These are phyloP conservation scores for Parmelia sp. DNA, from an alignment of 495 filamentous ascomycete genomes.

Conservation along the genomic window DNA sequence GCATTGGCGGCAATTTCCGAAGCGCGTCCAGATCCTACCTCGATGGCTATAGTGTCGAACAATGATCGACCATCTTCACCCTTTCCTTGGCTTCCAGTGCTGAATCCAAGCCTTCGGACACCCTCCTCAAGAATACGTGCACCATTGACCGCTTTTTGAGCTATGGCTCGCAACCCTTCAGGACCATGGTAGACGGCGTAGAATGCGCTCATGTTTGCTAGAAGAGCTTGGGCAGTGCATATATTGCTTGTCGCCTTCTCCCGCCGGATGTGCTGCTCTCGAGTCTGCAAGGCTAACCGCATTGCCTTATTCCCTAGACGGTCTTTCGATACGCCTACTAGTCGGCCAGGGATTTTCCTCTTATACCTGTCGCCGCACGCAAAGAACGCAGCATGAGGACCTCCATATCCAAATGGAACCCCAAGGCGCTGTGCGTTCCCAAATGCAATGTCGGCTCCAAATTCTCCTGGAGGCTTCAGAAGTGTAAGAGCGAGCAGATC, in stretches of 20 bases:
- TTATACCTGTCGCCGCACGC: constrained; percentile 89
- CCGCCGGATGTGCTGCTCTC: constrained; percentile 94
- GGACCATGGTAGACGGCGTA: constrained; percentile 98
- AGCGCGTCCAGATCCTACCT: constrained; percentile 45
- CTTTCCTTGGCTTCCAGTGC: constrained; percentile 51
- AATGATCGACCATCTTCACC: constrained; percentile 48
- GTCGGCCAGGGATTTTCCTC: constrained; percentile 89
- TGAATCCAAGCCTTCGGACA: constrained; percentile 59
- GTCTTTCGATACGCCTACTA: constrained; percentile 92
- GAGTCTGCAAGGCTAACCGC: constrained; percentile 82
- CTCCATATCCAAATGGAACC: constrained; percentile 90
- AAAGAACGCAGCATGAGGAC: constrained; percentile 96
- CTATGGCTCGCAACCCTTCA: constrained; percentile 75
- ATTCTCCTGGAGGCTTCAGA: constrained; percentile 88
- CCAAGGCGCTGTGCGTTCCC: constrained; percentile 93
- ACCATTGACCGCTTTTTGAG: constrained; percentile 64
- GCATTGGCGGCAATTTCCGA: constrained; percentile 47
- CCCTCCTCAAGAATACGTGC: constrained; percentile 64
- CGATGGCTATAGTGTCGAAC: constrained; percentile 79
- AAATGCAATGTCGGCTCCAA: constrained; percentile 95
- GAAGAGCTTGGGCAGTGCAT: constrained; percentile 89
- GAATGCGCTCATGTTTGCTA: constrained; percentile 96
- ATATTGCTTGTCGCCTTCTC: constrained; percentile 99
- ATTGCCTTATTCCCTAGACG: constrained; percentile 79
- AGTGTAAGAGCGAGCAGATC: constrained; percentile 87